Conservation (phyloP, 169 alveolate species). For the Plasmodium coatneyi region DNA sequence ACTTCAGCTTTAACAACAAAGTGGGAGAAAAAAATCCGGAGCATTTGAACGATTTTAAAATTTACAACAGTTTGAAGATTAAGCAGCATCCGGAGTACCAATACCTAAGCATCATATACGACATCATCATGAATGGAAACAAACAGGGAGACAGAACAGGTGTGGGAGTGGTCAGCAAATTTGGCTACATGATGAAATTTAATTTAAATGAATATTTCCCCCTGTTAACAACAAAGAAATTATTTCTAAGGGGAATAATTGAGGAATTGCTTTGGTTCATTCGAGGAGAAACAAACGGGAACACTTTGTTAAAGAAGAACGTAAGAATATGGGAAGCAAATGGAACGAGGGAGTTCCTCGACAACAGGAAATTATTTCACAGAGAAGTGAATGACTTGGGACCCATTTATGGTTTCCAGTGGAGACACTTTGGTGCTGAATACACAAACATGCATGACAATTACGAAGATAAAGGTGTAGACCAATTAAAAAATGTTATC, state of each 20-base stretch:
- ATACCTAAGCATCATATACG: slow-evolving; percentile 92
- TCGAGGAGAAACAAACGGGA: slow-evolving; percentile 96
- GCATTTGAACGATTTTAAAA: slow-evolving; percentile 41
- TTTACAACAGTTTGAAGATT: slow-evolving; percentile 80
- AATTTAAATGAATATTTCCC: slow-evolving; percentile 95
- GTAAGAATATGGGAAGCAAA: slow-evolving; percentile 97
- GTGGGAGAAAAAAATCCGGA: slow-evolving; percentile 37
- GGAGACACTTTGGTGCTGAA: slow-evolving; percentile 98
- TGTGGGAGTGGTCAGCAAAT: slow-evolving; percentile 91
- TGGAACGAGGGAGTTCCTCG: slow-evolving; percentile 97
- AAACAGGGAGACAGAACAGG: slow-evolving; percentile 94
- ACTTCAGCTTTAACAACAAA: slow-evolving; percentile 49
- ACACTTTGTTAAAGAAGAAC: slow-evolving; percentile 91
- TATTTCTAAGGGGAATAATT: slow-evolving; percentile 93
- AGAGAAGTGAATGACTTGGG: slow-evolving; percentile 97
- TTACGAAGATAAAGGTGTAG: slow-evolving; percentile 94
- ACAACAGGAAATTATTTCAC: slow-evolving; percentile 92
- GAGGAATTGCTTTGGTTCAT: slow-evolving; percentile 97
- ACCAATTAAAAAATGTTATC: slow-evolving; percentile 91
- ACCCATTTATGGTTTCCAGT: slow-evolving; percentile 99
- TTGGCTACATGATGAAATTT: slow-evolving; percentile 96
- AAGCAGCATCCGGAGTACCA: slow-evolving; percentile 94
- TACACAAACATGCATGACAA: slow-evolving; percentile 92
- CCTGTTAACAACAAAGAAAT: slow-evolving; percentile 96
- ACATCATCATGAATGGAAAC: slow-evolving; percentile 91